Evolutionary conservation across 768 basidiomycete species (phyloP), one percentile per base, ranked within the genome.

Genomic region (Stropharia rugosoannulata): DNA sequence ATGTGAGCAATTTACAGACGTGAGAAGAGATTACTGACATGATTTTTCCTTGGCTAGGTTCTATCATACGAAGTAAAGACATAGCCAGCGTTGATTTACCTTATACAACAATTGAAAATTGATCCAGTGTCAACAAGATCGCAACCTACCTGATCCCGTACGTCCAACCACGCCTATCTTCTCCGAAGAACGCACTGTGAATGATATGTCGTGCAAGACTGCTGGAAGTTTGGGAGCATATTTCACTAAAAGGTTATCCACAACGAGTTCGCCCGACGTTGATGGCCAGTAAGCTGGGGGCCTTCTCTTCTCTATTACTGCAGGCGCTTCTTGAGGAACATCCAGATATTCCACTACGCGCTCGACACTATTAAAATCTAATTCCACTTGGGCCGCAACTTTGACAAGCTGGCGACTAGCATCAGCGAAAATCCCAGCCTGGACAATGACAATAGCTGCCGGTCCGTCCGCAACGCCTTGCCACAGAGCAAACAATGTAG

Each of bases 261-360:
- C 80, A 0, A 75, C 67, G 15, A 90, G 67, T 35, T 80, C 75
- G 27, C 87, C 86, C 38, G 74, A 74, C 45, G 71, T 81, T 1
- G 82, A 83, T 3, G 87, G 87, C 87, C 87, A 89, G 58, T 83
- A 84, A 1, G 86, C 87, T 1, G 87, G 87, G n/a, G 87, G 85
- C 46, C 83, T 76, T 49, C 63, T 74, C 37, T 76, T 74, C 25
- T 81, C 73, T 49, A 85, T 76, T 42, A 84, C 70, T 0, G 85
- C 80, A 40, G 85, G 84, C 0, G 86, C 85, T 68, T 90, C 88
- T 66, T 87, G 85, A 1, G 81, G 79, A 7, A 87, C 77, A 36
- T 81, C 79, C 16, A 89, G 73, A 63, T 89, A 89, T 66, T 89
- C 87, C 13, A 82, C 78, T 19, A 89, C 84, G 55, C 89, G 82